Base-by-base conservation (phyloP, 306 rosid genomes). In the Cajanus cajan region DNA sequence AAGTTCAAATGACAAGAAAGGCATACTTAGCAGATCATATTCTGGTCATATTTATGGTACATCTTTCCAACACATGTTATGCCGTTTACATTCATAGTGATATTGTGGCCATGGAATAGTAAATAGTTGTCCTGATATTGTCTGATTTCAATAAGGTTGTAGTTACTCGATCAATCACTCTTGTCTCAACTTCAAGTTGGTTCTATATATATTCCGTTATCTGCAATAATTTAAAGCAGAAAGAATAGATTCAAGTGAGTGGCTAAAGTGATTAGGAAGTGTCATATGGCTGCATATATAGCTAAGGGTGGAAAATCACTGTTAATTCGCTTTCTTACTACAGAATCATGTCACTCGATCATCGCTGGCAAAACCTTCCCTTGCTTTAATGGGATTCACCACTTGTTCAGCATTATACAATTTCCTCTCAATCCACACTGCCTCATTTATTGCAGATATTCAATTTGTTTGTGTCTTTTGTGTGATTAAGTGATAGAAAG, bases 1-100 rank as follows among this genome's bases (percentile, higher is more conserved):
- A 55, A 22, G 63, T 7, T 22, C 22, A 22, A 22, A 24, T 24
- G 64, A 12, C 19, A 58, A 14, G 10, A 14, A 24, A 57, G 63
- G 34, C 34, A 22, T 31, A 58, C 10, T 10, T 13, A 2, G 10
- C 5, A 25, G 66, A 58, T 25, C 66, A 58, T 25, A 58, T 58
- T 58, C 66, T 31, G 15, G 3, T 28, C 31, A 61, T 31, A 31
- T 61, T 61, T 61, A 6, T 33, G 40, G 41, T 14, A 61, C 67
- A 61, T 61, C 68, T 61, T 61, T 61, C 68, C 40, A 61, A 61
- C 68, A 31, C 41, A 61, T 15, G 41, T 61, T 61, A 61, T 61
- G 68, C 67, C 40, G 7, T 7, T 61, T 33, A 31, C 43, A 18
- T 7, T 2, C 6, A 48, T 3, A 52, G 28, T 18, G 12, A 19